Evolutionary conservation across 305 asterid species (phyloP).

Genomic region (Fraxinus sp.): DNA sequence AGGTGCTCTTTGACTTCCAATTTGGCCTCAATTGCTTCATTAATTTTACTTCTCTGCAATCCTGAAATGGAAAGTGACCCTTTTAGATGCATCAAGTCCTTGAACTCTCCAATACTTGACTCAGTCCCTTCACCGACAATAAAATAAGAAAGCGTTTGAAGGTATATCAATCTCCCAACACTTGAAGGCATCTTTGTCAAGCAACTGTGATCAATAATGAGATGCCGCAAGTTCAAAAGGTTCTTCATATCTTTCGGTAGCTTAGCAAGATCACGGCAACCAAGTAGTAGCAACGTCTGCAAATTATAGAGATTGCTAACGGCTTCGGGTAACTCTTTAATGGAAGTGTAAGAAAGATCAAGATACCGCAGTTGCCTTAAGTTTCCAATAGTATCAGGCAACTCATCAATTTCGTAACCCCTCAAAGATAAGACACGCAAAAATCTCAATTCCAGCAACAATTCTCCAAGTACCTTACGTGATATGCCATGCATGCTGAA

Average conservation of each 20-base stretch:
- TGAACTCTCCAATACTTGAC: slow-evolving; percentile 35
- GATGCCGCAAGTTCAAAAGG: slow-evolving; percentile 40
- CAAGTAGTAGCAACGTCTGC: slow-evolving; percentile 41
- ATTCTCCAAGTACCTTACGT: neutral
- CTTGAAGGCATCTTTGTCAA: slow-evolving; percentile 40
- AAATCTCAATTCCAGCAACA: slow-evolving; percentile 11
- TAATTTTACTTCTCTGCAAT: slow-evolving; percentile 31
- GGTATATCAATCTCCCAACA: slow-evolving; percentile 43
- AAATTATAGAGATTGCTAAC: slow-evolving; percentile 31
- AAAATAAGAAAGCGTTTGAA: slow-evolving; percentile 41
- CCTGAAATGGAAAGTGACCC: slow-evolving; percentile 43
- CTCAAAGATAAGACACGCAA: slow-evolving; percentile 38
- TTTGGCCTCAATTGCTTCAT: slow-evolving; percentile 40
- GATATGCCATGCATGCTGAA: neutral
- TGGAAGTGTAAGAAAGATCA: slow-evolving; percentile 43
- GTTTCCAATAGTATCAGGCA: slow-evolving; percentile 35
- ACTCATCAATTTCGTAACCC: slow-evolving; percentile 31
- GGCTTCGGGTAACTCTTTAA: slow-evolving; percentile 42
- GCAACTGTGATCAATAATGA: slow-evolving; percentile 32
- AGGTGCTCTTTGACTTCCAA: slow-evolving; percentile 38
- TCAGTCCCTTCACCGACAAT: slow-evolving; percentile 34
- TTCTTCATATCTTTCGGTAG: slow-evolving; percentile 40
- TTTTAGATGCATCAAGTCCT: slow-evolving; percentile 38
- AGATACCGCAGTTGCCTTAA: slow-evolving; percentile 50
- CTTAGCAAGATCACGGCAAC: slow-evolving; percentile 33